Percentiles rank a stretch among this genome's conserved stretches.
Conservation (phyloP, 2,329 filamentous ascomycete genomes). For the Talaromyces sp. region DNA sequence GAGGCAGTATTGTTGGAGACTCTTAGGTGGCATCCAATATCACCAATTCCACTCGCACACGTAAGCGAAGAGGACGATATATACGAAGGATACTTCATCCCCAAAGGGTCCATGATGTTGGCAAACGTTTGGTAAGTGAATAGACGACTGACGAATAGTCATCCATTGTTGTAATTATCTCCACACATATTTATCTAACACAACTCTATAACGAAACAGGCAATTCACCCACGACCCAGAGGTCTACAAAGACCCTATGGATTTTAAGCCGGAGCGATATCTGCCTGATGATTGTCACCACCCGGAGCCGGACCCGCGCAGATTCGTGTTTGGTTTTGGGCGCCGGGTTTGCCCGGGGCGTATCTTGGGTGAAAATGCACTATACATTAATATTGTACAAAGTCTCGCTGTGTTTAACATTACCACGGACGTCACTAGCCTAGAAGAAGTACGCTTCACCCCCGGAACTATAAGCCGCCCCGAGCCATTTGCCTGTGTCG, state of each 20-base stretch:
- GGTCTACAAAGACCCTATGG: neutral
- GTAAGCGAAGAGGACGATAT: conserved; percentile 51
- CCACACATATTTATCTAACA: neutral
- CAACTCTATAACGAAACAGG: neutral
- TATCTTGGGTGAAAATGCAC: neutral
- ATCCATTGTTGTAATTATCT: neutral
- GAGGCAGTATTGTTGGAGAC: conserved; percentile 26
- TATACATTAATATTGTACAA: neutral
- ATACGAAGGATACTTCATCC: conserved; percentile 55
- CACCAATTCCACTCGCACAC: conserved; percentile 42
- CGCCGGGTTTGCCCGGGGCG: neutral
- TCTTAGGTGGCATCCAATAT: conserved; percentile 33
- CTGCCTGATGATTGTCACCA: neutral
- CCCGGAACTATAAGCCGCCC: neutral
- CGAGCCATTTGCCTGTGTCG: neutral
- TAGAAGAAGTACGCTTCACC: neutral
- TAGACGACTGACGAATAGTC: neutral
- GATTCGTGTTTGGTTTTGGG: neutral
- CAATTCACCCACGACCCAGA: neutral
- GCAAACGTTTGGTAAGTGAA: neutral
- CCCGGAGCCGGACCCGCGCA: neutral
- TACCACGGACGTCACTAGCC: neutral
- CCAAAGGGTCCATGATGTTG: conserved; percentile 45
- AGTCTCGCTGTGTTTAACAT: neutral
- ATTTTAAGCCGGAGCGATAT: neutral